A percentile compares a stretch with the other conserved stretches of the same genome.
Conservation (phyloP, 768 basidiomycete genomes). For the Coprinellus aureogranulatus region DNA sequence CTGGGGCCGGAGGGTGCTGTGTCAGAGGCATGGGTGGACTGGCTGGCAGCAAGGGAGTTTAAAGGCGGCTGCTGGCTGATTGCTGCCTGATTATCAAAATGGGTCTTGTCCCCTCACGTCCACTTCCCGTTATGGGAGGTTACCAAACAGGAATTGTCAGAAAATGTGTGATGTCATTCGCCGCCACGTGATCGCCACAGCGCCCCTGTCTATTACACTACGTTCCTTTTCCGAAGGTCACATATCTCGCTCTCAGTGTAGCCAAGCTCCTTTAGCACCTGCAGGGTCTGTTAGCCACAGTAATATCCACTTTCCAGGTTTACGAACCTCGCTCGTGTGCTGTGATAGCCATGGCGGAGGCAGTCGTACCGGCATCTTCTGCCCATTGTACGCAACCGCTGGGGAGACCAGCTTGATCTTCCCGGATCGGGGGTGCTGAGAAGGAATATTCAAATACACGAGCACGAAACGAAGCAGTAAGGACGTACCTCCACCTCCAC, state of each 20-base stretch:
- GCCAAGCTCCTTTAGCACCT: slow-evolving; percentile 44
- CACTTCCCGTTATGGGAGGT: slow-evolving; percentile 5
- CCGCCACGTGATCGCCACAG: slow-evolving; percentile 1
- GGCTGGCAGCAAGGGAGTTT: background rate
- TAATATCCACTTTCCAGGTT: slow-evolving; percentile 4
- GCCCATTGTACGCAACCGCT: slow-evolving; percentile 78
- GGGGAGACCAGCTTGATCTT: slow-evolving; percentile 78
- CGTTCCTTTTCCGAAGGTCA: slow-evolving; percentile 38
- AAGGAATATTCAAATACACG: slow-evolving; percentile 15
- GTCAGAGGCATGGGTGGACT: slow-evolving; percentile 1
- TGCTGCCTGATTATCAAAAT: slow-evolving; percentile 10
- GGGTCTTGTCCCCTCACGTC: slow-evolving; percentile 2
- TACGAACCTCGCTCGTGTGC: slow-evolving; percentile 70
- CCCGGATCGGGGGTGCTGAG: slow-evolving; percentile 70
- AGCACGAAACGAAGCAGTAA: background rate
- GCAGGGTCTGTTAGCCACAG: slow-evolving; percentile 9
- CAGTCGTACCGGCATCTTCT: slow-evolving; percentile 67
- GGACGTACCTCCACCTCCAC: slow-evolving; percentile 73
- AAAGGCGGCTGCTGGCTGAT: slow-evolving; percentile 6
- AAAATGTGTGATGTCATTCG: slow-evolving; percentile 13
- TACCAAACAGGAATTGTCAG: slow-evolving; percentile 6
- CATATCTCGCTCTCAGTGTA: slow-evolving; percentile 37
- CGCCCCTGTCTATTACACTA: slow-evolving; percentile 23
- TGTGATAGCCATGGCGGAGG: slow-evolving; percentile 89
- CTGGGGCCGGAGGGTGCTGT: background rate